phyloP scores from a whole-genome alignment of 805 yeast genomes.

The Spathaspora sp. region DNA sequence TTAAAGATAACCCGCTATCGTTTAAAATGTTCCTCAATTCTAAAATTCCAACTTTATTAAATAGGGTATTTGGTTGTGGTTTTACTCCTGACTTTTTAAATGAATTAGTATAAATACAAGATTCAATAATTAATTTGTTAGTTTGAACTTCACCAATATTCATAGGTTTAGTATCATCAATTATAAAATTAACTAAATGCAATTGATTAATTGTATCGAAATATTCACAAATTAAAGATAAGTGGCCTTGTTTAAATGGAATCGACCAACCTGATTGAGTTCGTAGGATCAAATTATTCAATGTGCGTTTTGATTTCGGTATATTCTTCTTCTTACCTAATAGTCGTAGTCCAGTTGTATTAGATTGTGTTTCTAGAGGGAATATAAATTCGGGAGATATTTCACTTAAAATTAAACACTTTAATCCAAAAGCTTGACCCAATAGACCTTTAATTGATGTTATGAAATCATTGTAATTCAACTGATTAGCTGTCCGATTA shows the following conservation, averaged over 20 bases:
- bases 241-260: slow-evolving; percentile 42
- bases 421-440: slow-evolving; percentile 44
- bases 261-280: slow-evolving; percentile 52
- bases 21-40: slow-evolving; percentile 36
- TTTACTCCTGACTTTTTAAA: slow-evolving; percentile 10
- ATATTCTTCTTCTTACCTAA: not conserved
- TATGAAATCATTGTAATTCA: slow-evolving; percentile 23
- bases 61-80: slow-evolving; percentile 25
- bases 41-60: slow-evolving; percentile 35
- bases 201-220: slow-evolving; percentile 38
- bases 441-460: slow-evolving; percentile 28
- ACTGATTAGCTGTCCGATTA: slow-evolving; percentile 10
- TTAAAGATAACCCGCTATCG: slow-evolving; percentile 45
- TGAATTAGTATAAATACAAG: slow-evolving; percentile 19
- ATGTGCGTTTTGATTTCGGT: slow-evolving; percentile 10
- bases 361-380: slow-evolving; percentile 13
- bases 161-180: slow-evolving; percentile 36
- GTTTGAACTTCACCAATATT: slow-evolving; percentile 12
- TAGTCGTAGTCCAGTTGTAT: not conserved
- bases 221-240: slow-evolving; percentile 43
- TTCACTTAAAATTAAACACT: slow-evolving; percentile 37
- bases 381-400: slow-evolving; percentile 50
- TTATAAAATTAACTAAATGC: slow-evolving; percentile 42
- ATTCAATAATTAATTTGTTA: slow-evolving; percentile 12
- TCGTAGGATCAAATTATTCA: slow-evolving; percentile 32